Percentiles rank a stretch among this genome's conserved stretches.
These are phyloP conservation scores for Alternaria panax DNA, from an alignment of 2,329 filamentous ascomycete genomes.

Conservation along the genomic window DNA sequence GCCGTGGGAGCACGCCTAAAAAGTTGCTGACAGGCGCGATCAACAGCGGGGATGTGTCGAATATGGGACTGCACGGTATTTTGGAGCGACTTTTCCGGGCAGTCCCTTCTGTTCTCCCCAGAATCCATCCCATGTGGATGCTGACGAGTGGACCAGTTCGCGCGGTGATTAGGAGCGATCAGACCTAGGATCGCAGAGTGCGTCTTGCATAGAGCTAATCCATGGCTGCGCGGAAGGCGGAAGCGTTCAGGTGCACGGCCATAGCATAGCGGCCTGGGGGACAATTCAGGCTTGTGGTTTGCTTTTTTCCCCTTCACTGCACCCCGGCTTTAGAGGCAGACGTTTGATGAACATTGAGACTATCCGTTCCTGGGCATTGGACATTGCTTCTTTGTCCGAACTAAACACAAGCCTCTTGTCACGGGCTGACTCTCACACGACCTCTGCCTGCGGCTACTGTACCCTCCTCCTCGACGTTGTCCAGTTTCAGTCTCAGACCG, in stretches of 20 bases:
- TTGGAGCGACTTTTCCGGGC: slow-evolving; percentile 25
- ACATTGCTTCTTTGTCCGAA: slow-evolving; percentile 37
- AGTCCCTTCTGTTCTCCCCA: slow-evolving; percentile 25
- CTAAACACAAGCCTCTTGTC: slow-evolving; percentile 40
- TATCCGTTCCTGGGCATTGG: slow-evolving; percentile 40
- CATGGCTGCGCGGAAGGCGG: slow-evolving; percentile 43
- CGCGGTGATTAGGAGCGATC: slow-evolving; percentile 25
- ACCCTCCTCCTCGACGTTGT: slow-evolving; percentile 37
- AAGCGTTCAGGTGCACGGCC: slow-evolving; percentile 44
- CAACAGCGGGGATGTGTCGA: slow-evolving; percentile 39
- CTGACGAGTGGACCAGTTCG: slow-evolving; percentile 28
- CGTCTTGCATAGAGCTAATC: slow-evolving; percentile 30
- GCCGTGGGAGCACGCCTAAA: slow-evolving; percentile 26
- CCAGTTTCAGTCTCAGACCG: slow-evolving; percentile 49
- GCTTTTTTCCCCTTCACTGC: slow-evolving; percentile 40
- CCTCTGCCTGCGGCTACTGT: slow-evolving; percentile 44
- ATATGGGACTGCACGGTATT: slow-evolving; percentile 31
- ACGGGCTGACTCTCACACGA: slow-evolving; percentile 41
- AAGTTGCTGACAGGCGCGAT: slow-evolving; percentile 40
- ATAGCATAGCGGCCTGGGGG: slow-evolving; percentile 25
- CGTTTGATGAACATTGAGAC: slow-evolving; percentile 40
- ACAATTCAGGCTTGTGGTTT: slow-evolving; percentile 32
- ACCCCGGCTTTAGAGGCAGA: slow-evolving; percentile 37
- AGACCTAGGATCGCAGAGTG: slow-evolving; percentile 29
- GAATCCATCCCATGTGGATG: slow-evolving; percentile 20